These are phyloP conservation scores for Tricholoma matsutake DNA, from an alignment of 768 basidiomycete genomes.

Conservation along the genomic window DNA sequence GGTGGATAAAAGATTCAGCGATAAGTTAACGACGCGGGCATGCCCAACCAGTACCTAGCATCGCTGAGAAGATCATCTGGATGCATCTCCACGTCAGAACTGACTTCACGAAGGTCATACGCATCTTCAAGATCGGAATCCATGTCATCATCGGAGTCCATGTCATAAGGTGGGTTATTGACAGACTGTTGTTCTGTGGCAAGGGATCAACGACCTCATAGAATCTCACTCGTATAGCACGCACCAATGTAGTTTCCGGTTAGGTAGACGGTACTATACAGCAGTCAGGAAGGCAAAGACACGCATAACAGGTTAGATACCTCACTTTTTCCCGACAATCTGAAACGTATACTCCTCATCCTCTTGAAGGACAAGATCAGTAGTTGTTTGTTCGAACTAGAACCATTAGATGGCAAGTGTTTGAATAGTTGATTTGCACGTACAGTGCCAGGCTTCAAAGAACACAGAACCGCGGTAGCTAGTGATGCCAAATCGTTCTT, in stretches of 20 bases:
- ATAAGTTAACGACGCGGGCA: background rate
- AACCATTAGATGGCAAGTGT: slow-evolving; percentile 5
- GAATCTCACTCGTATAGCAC: slow-evolving; percentile 11
- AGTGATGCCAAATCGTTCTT: slow-evolving; percentile 5
- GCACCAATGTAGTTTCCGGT: slow-evolving; percentile 84
- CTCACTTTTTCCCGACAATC: slow-evolving; percentile 79
- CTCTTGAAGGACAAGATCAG: slow-evolving; percentile 69
- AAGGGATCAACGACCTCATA: background rate
- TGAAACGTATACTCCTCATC: slow-evolving; percentile 67
- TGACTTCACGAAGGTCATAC: slow-evolving; percentile 70
- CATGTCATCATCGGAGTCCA: slow-evolving; percentile 41
- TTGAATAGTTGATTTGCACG: slow-evolving; percentile 13
- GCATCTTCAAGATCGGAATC: slow-evolving; percentile 51
- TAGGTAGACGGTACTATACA: slow-evolving; percentile 62
- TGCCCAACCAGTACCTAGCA: slow-evolving; percentile 40
- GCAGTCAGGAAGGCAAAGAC: background rate
- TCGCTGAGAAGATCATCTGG: slow-evolving; percentile 57
- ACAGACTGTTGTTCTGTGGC: slow-evolving; percentile 47
- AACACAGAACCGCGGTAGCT: slow-evolving; percentile 62
- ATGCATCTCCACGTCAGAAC: slow-evolving; percentile 81
- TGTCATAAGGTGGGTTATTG: slow-evolving; percentile 47
- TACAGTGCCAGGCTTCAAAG: slow-evolving; percentile 82
- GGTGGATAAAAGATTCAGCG: background rate
- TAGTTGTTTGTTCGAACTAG: slow-evolving; percentile 74
- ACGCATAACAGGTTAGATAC: background rate